These are phyloP conservation scores for Bruguiera hainesii DNA, from an alignment of 441 rosid genomes.

Conservation along the genomic window DNA sequence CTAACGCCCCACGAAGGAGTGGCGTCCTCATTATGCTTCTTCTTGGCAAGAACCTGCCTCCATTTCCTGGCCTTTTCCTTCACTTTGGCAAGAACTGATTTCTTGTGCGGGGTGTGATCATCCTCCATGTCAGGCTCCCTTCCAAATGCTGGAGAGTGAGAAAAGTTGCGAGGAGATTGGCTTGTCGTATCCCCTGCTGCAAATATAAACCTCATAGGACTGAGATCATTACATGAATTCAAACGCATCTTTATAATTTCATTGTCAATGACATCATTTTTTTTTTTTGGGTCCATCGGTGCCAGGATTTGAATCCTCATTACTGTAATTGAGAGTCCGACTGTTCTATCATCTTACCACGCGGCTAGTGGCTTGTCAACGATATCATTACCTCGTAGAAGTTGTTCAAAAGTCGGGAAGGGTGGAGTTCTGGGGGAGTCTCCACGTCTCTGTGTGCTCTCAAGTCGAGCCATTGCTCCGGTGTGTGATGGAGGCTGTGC, in stretches of 20 bases:
- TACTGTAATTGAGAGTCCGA: no score
- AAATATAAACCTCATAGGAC: not conserved
- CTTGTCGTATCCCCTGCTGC: conserved; percentile 39
- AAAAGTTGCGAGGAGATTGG: conserved; percentile 24
- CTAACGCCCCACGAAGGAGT: conserved; percentile 40
- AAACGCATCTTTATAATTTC: not conserved
- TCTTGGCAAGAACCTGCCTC: conserved; percentile 34
- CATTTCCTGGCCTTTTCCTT: conserved; percentile 47
- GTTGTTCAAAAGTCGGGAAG: conserved; percentile 42
- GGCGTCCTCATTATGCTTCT: conserved; percentile 24
- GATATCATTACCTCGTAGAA: conserved; percentile 42
- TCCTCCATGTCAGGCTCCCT: conserved; percentile 45
- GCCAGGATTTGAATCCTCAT: no score
- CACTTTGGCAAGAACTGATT: conserved; percentile 55
- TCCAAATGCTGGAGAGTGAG: conserved; percentile 17
- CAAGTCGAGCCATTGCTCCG: conserved; percentile 32
- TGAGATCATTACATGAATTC: no score
- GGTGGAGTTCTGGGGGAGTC: conserved; percentile 28
- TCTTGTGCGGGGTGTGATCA: conserved; percentile 44
- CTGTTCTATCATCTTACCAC: no score
- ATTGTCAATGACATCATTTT: conserved; percentile 2
- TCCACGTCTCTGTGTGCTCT: conserved; percentile 31
- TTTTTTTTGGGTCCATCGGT: no score
- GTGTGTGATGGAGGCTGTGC: conserved; percentile 28
- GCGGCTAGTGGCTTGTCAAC: no score